These are phyloP conservation scores for Colletotrichum sublineola DNA, from an alignment of 2,329 filamentous ascomycete genomes.

Conservation along the genomic window DNA sequence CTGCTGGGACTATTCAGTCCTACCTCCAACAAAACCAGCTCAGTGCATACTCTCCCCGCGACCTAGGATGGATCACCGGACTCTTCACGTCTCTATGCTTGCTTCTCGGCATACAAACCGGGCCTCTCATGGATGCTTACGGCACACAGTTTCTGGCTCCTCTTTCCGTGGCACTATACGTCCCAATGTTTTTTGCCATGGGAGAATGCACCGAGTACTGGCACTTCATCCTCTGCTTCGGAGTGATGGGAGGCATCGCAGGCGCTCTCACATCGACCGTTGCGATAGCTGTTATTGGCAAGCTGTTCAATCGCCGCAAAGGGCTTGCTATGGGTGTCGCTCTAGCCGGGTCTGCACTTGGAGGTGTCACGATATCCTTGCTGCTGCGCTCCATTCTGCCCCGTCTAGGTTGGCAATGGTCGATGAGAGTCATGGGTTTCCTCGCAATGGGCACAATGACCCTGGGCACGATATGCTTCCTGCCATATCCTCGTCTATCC, in stretches of 20 bases:
- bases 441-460: conserved; percentile 47
- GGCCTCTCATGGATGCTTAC: conserved; percentile 62
- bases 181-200: conserved; percentile 59
- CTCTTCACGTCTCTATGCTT: conserved; percentile 60
- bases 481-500: conserved; percentile 47
- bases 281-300: conserved; percentile 50
- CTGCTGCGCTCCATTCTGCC: conserved; percentile 50
- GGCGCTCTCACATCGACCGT: conserved; percentile 55
- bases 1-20: conserved; percentile 62
- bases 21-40: conserved; percentile 61
- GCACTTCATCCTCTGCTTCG: conserved; percentile 62
- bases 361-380: conserved; percentile 51
- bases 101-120: conserved; percentile 61
- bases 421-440: conserved; percentile 51
- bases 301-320: conserved; percentile 46
- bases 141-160: conserved; percentile 58
- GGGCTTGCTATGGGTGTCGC: conserved; percentile 47
- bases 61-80: conserved; percentile 65
- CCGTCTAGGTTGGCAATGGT: conserved; percentile 51
- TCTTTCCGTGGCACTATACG: conserved; percentile 52
- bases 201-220: conserved; percentile 61
- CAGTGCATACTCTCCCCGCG: conserved; percentile 54
- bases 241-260: conserved; percentile 58
- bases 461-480: conserved; percentile 52
- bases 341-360: conserved; percentile 45